A percentile compares a stretch with the other conserved stretches of the same genome.
These are phyloP conservation scores for Chlorella ohadii DNA, from an alignment of 139 green algal genomes.

Conservation along the genomic window DNA sequence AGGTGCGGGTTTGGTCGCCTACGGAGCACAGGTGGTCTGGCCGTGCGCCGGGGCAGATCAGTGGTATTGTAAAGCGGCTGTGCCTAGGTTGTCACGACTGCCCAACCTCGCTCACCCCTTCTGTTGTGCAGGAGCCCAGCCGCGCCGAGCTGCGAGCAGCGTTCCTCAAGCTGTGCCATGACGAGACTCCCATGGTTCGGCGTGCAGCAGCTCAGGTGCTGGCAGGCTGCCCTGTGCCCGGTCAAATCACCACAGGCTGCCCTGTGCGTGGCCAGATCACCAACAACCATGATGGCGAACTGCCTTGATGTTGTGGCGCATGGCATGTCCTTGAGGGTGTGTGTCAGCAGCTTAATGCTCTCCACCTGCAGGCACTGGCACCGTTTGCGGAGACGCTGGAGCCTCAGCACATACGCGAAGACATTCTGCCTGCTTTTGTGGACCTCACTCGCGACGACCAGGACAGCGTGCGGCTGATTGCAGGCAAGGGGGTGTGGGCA, in stretches of 20 bases:
- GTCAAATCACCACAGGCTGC: too few relatives aligned
- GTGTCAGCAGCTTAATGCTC: too few relatives aligned
- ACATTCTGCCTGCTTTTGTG: slow-evolving; percentile 24
- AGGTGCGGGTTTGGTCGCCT: background rate
- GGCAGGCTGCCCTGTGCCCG: too few relatives aligned
- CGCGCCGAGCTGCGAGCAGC: slow-evolving; percentile 79
- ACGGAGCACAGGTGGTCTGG: too few relatives aligned
- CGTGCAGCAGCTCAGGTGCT: slow-evolving; percentile 72
- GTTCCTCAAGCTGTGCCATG: slow-evolving; percentile 87
- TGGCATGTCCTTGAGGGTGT: too few relatives aligned
- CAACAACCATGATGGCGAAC: too few relatives aligned
- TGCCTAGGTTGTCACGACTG: too few relatives aligned
- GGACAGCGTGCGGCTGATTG: slow-evolving; percentile 96
- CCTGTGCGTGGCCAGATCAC: too few relatives aligned
- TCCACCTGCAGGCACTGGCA: slow-evolving; percentile 2
- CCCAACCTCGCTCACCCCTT: too few relatives aligned
- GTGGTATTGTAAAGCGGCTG: too few relatives aligned
- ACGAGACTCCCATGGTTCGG: slow-evolving; percentile 99
- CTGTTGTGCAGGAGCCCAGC: slow-evolving; percentile 20
- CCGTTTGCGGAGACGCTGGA: slow-evolving; percentile 24
- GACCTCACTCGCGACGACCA: slow-evolving; percentile 77
- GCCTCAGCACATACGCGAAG: slow-evolving; percentile 5
- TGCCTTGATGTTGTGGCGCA: too few relatives aligned
- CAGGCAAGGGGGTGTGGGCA: slow-evolving; percentile 74
- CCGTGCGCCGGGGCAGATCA: too few relatives aligned